These are phyloP conservation scores for Suillus sp. DNA, from an alignment of 768 basidiomycete species.

Conservation along the genomic window DNA sequence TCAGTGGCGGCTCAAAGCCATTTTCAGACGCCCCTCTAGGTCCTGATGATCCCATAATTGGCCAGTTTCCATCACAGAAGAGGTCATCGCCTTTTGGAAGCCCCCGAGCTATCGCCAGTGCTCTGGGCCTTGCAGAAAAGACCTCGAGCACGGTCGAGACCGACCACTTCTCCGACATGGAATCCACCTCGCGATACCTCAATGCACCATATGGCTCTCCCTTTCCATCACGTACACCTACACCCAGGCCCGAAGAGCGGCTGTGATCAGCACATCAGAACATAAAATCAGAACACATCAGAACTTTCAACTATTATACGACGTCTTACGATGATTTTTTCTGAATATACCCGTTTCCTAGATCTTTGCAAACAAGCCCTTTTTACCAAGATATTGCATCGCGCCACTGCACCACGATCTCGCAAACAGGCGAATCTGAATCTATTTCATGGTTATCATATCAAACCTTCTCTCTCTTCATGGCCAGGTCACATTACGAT, in stretches of 20 bases:
- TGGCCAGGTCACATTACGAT: constrained; percentile 26
- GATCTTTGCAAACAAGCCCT: constrained; percentile 35
- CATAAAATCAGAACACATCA: constrained; percentile 16
- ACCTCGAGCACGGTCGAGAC: constrained; percentile 28
- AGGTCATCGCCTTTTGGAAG: constrained; percentile 53
- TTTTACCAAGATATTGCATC: constrained; percentile 35
- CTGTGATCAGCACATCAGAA: constrained; percentile 25
- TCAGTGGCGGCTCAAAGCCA: constrained; percentile 32
- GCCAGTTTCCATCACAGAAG: constrained; percentile 50
- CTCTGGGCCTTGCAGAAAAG: constrained; percentile 44
- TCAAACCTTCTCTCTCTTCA: constrained; percentile 30
- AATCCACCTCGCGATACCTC: constrained; percentile 47
- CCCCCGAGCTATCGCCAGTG: constrained; percentile 51
- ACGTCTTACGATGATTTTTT: constrained; percentile 36
- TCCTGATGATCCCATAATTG: constrained; percentile 58
- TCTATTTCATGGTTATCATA: constrained; percentile 38
- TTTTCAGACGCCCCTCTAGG: constrained; percentile 48
- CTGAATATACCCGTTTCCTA: constrained; percentile 36
- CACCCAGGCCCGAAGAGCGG: constrained; percentile 41
- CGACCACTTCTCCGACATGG: constrained; percentile 42
- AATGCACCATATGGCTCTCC: constrained; percentile 53
- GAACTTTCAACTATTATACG: constrained; percentile 32
- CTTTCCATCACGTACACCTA: constrained; percentile 50
- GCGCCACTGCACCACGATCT: constrained; percentile 26
- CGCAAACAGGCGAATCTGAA: constrained; percentile 31